Evolutionary conservation across 371 early-diverging fungal genomes (phyloP).

Genomic region (Chytridium lagenaria): DNA sequence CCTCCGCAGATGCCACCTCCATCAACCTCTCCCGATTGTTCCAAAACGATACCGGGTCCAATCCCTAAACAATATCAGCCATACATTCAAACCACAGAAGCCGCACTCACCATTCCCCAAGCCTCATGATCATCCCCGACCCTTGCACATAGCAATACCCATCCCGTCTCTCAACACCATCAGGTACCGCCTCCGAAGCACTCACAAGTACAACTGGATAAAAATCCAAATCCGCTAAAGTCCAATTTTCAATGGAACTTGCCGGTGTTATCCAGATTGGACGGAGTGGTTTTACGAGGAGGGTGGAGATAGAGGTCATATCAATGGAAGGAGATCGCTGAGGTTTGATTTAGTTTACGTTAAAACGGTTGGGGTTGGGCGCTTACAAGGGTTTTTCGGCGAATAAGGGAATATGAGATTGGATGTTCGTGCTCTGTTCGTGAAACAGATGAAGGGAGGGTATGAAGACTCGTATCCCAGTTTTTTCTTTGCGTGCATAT

Average conservation of each 20-base stretch:
- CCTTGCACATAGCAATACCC: conserved; percentile 86
- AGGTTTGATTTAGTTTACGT: background rate
- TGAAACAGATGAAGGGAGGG: conserved; percentile 69
- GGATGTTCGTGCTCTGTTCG: conserved; percentile 75
- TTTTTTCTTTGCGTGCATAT: background rate
- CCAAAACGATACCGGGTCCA: conserved; percentile 79
- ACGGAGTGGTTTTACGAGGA: conserved; percentile 70
- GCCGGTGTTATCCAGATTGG: conserved; percentile 83
- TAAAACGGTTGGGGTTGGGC: background rate
- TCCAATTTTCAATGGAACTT: conserved; percentile 8
- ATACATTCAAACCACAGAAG: background rate
- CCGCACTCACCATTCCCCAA: conserved; percentile 70
- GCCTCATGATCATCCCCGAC: conserved; percentile 88
- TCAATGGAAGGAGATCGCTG: conserved; percentile 56
- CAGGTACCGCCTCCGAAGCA: conserved; percentile 68
- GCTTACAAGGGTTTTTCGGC: conserved; percentile 60
- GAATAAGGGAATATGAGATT: conserved; percentile 62
- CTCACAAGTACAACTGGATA: conserved; percentile 52
- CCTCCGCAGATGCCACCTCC: conserved; percentile 37
- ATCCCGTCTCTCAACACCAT: conserved; percentile 58
- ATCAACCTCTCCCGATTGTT: conserved; percentile 60
- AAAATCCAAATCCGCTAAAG: conserved; percentile 30
- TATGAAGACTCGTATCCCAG: conserved; percentile 71
- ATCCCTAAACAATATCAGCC: conserved; percentile 54
- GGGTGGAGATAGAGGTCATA: conserved; percentile 46